Evolutionary conservation across 306 rosid species (phyloP).

Genomic region (Cicer cuneatum): DNA sequence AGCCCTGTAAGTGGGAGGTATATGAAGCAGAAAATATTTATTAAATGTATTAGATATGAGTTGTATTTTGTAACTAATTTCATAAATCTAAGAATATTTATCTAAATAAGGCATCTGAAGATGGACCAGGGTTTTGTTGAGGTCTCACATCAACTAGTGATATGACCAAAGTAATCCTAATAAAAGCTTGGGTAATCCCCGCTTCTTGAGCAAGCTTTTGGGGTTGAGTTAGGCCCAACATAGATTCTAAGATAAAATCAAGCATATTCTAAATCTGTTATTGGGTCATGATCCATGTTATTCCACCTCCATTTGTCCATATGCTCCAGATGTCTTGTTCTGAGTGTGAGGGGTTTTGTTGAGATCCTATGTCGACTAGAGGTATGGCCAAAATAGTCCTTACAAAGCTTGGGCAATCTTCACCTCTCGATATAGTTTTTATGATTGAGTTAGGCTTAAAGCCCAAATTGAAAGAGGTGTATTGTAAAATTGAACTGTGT

Average conservation of each 20-base stretch:
- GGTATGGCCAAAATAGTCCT: slow-evolving; percentile 2
- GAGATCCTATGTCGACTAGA: background rate
- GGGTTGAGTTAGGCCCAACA: background rate
- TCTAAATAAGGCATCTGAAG: slow-evolving; percentile 29
- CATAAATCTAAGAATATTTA: slow-evolving; percentile 10
- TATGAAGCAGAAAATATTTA: slow-evolving; percentile 4
- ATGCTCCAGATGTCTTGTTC: background rate
- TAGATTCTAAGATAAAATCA: background rate
- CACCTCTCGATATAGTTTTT: background rate
- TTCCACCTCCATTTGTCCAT: background rate
- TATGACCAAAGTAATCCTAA: background rate
- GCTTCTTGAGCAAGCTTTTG: background rate
- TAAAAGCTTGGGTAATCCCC: background rate
- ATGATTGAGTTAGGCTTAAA: background rate
- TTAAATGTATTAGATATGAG: slow-evolving; percentile 13
- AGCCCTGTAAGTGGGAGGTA: slow-evolving; percentile 5
- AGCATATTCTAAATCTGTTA: background rate
- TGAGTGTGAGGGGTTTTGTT: background rate
- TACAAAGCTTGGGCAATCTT: background rate
- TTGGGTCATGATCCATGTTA: background rate
- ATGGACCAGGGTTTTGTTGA: slow-evolving; percentile 11
- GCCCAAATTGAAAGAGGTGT: background rate
- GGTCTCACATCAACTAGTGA: background rate
- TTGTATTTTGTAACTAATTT: slow-evolving; percentile 22
- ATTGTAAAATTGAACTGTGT: slow-evolving; percentile 32